Evolutionary conservation across 805 yeast species (phyloP).

Genomic region (Blastobotrys attinorum): DNA sequence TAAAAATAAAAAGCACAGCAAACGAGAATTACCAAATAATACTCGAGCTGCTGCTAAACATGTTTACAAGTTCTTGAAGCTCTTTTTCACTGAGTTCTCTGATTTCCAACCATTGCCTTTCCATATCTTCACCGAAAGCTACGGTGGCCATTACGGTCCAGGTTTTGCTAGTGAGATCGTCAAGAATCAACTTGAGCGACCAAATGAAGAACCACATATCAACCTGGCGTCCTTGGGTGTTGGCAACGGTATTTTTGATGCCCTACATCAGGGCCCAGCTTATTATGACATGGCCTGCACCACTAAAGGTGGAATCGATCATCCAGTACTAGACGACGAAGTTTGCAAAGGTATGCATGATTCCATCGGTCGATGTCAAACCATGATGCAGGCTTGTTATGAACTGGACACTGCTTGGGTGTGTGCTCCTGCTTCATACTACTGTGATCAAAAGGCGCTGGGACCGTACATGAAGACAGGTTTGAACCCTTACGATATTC

Average conservation of each 20-base stretch:
- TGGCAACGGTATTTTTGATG: conserved; percentile 88
- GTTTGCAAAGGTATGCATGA: conserved; percentile 64
- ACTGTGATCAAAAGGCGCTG: conserved; percentile 72
- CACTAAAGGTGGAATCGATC: conserved; percentile 65
- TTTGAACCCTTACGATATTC: conserved; percentile 78
- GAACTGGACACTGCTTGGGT: conserved; percentile 60
- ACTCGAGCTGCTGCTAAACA: conserved; percentile 86
- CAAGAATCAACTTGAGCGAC: conserved; percentile 40
- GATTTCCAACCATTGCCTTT: conserved; percentile 70
- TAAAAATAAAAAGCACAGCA: conserved; percentile 47
- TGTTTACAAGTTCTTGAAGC: conserved; percentile 76
- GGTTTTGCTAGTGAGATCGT: conserved; percentile 55
- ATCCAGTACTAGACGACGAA: conserved; percentile 66
- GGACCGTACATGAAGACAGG: conserved; percentile 75
- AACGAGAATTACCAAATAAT: conserved; percentile 23
- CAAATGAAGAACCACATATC: conserved; percentile 50
- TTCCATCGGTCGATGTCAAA: conserved; percentile 63
- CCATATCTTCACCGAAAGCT: conserved; percentile 93
- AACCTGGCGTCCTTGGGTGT: conserved; percentile 70
- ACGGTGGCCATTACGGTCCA: conserved; percentile 94
- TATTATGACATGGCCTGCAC: conserved; percentile 86
- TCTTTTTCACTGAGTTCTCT: conserved; percentile 85
- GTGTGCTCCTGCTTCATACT: conserved; percentile 83
- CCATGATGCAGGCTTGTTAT: conserved; percentile 68
- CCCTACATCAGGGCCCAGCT: conserved; percentile 63